These are phyloP conservation scores for Meyerozyma smithsonii DNA, from an alignment of 1,139 yeast genomes.

Conservation along the genomic window DNA sequence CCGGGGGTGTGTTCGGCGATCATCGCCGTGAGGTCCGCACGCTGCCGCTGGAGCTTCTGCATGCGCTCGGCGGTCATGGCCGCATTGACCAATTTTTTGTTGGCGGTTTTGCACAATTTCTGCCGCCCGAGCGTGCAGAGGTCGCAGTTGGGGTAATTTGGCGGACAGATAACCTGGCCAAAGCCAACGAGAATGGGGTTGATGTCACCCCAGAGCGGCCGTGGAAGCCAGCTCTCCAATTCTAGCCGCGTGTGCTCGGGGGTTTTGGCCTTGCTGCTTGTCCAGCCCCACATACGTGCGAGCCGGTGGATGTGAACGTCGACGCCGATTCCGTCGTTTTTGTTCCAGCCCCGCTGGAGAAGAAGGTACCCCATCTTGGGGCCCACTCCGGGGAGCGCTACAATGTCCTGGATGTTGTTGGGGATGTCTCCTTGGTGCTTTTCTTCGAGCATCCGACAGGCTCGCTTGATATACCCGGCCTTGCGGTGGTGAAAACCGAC, in stretches of 20 bases:
- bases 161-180: constrained; percentile 84
- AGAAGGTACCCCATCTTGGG: constrained; percentile 91
- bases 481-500: constrained; percentile 89
- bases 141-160: constrained; percentile 69
- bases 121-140: constrained; percentile 55
- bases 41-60: constrained; percentile 26
- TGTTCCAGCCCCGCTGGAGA: constrained; percentile 77
- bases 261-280: constrained; percentile 42
- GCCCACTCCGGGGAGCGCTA: constrained; percentile 84
- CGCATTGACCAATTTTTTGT: constrained; percentile 35
- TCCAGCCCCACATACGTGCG: constrained; percentile 83
- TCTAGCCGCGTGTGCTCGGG: constrained; percentile 75
- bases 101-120: constrained; percentile 50
- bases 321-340: constrained; percentile 81
- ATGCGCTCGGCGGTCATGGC: constrained; percentile 28
- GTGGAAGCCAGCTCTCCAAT: constrained; percentile 72
- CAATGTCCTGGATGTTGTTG: constrained; percentile 58
- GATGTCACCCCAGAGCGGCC: constrained; percentile 71
- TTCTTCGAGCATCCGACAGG: constrained; percentile 51
- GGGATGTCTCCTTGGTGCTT: constrained; percentile 67
- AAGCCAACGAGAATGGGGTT: constrained; percentile 88
- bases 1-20: not conserved
- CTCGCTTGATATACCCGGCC: constrained; percentile 61
- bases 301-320: constrained; percentile 89
- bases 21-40: constrained; percentile 28